Conservation (phyloP, 441 rosid species). For the Theobroma grandiflorum region DNA sequence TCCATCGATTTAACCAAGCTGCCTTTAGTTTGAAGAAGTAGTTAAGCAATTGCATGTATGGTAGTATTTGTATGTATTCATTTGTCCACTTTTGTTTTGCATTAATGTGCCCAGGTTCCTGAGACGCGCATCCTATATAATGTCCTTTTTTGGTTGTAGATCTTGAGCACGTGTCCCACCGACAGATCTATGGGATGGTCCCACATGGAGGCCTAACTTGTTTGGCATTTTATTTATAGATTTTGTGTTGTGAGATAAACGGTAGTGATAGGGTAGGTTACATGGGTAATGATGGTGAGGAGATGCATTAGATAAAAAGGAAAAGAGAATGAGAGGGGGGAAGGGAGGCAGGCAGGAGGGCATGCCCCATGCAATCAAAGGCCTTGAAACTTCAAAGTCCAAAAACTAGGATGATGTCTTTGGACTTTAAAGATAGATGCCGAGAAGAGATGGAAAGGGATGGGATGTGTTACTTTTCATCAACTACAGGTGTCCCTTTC, state of each 20-base stretch:
- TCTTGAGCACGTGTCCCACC: slow-evolving; percentile 42
- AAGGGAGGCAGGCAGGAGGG: slow-evolving; percentile 23
- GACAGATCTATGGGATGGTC: slow-evolving; percentile 27
- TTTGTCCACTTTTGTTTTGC: slow-evolving; percentile 11
- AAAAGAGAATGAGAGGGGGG: slow-evolving; percentile 23
- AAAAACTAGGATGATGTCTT: not conserved
- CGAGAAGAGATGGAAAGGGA: no score
- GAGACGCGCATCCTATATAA: slow-evolving; percentile 23
- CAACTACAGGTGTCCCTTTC: not conserved
- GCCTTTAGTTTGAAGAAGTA: no score
- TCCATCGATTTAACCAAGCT: no score
- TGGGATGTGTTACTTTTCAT: not conserved
- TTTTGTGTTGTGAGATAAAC: not conserved
- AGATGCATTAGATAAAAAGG: slow-evolving; percentile 23
- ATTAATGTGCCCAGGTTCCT: not conserved
- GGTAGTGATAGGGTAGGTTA: slow-evolving; percentile 37
- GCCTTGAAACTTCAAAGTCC: not conserved
- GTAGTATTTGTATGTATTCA: no score
- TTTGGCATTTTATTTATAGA: slow-evolving; percentile 17
- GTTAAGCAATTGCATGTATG: no score
- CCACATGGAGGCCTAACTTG: slow-evolving; percentile 16
- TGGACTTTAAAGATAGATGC: not conserved
- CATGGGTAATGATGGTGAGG: slow-evolving; percentile 39
- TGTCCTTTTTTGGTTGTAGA: slow-evolving; percentile 35
- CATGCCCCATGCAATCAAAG: slow-evolving; percentile 41